Evolutionary conservation across 2,329 filamentous ascomycete species (phyloP), one percentile per base, ranked within the genome.

Genomic region (Neospermospora avenae): DNA sequence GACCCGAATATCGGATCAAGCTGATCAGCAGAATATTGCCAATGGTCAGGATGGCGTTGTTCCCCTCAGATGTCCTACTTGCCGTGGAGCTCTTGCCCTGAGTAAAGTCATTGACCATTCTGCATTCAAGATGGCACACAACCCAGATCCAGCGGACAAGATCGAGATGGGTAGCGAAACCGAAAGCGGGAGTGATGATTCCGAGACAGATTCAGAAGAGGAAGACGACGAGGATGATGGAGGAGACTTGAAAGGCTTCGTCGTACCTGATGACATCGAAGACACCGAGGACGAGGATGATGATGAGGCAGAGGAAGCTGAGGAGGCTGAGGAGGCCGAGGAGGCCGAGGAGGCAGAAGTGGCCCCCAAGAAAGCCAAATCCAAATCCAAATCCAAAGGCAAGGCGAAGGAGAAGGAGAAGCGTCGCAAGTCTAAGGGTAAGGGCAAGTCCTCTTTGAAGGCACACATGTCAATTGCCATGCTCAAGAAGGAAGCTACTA

Each of bases 81-180:
- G 92, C 70, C 86, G 91, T 59, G 84, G 83, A 1, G 74, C 75
- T 3, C 81, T 95, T 44, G 81, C 90, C 55, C 79, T 85, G 4
- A 81, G 82, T 59, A 87, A 87, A 60, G 82, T 92, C 64, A 92
- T 93, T 59, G 89, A 90, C 62, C 88, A 87, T 69, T 77, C 81
- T 5, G 81, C 85, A 7, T 96, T 96, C 76, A 86, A 86, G 68
- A 85, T 85, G 67, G 84, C 89, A 1, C 83, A 93, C 70, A 85
- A 86, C 74, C 83, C 84, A 11, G 80, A 86, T 55, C 70, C 76
- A 14, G 63, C 67, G 37, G 61, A 65, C 24, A 63, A 68, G n/a
- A n/a, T n/a, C 7, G 64, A 65, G 20, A 58, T 44, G 16, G 70
- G 68, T 18, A 67, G 64, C n/a, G 70, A 72, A 11, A 71, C 64